Evolutionary conservation across 148 eudicot species (phyloP), one percentile per base, ranked within the genome.

Genomic region (Amaranthus palmeri): DNA sequence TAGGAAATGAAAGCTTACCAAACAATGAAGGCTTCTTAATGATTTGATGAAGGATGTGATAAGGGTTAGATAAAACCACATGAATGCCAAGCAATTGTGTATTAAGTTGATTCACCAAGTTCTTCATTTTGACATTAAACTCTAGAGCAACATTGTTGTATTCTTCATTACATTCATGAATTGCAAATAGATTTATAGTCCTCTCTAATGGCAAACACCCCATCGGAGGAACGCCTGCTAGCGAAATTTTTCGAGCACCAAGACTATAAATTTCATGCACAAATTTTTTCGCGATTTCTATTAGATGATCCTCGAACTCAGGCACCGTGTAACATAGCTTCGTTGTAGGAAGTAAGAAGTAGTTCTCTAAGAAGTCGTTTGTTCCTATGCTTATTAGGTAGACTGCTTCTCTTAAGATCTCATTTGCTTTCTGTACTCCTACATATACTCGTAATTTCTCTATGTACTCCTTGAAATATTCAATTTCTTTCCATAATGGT

Each of bases 301-400:
- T 14, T 4, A 90, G 85, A 17, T 74, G 86, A 49, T 77, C 78
- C 58, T 90, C 78, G 69, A 80, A 90, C 45, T 81, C 70, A 13
- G 83, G 82, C 14, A 87, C 15, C 0, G 76, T 76, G 68, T 64
- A 87, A 1, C 68, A 79, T 3, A 77, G 69, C 15, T 81, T 72
- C 1, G 86, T 80, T 3, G 72, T 67, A 0, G 85, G 82, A 5
- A 82, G 40, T 3, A 89, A 69, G 77, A 82, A 93, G 68, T 93
- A 93, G 62, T 93, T 93, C 67, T 90, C 98, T 3, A 93, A 69
- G 77, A 90, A 93, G 67, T 93, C 98, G 41, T 93, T 93, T 4
- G 98, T 93, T 43, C 98, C 98, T 4, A 90, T 45, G 80, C 95
- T 87, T 25, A 76, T 45, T 0, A 90, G 46, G 69, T 93, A 87